Evolutionary conservation across 2,329 filamentous ascomycete species (phyloP).

Genomic region (Colletotrichum chrysophilum): DNA sequence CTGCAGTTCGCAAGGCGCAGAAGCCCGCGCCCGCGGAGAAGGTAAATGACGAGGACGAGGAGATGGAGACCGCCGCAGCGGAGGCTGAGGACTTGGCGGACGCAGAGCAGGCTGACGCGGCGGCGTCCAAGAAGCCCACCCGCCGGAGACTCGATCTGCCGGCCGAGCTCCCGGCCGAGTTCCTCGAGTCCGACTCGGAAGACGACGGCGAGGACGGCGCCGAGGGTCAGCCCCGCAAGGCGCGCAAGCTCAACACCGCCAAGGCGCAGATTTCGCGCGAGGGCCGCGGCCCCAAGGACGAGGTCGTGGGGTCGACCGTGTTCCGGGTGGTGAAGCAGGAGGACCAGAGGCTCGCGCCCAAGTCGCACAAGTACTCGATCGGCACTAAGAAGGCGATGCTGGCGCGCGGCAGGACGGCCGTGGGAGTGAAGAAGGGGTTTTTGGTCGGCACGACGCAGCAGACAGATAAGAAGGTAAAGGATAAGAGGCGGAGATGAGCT

Average conservation of each 20-base stretch:
- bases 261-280: slow-evolving; percentile 42
- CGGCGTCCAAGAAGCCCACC: slow-evolving; percentile 1
- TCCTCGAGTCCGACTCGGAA: slow-evolving; percentile 59
- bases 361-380: slow-evolving; percentile 45
- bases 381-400: slow-evolving; percentile 50
- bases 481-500: not conserved
- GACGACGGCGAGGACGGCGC: slow-evolving; percentile 34
- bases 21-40: slow-evolving; percentile 4
- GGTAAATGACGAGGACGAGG: not conserved
- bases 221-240: slow-evolving; percentile 37
- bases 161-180: slow-evolving; percentile 56
- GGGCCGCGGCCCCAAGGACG: slow-evolving; percentile 43
- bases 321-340: slow-evolving; percentile 53
- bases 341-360: slow-evolving; percentile 56
- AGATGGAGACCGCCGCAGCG: slow-evolving; percentile 10
- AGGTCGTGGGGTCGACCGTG: slow-evolving; percentile 56
- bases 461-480: not conserved
- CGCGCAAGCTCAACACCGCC: slow-evolving; percentile 47
- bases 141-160: slow-evolving; percentile 40
- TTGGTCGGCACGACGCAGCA: slow-evolving; percentile 34
- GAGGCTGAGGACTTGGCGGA: slow-evolving; percentile 22
- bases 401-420: slow-evolving; percentile 44
- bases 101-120: slow-evolving; percentile 27
- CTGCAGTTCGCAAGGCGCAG: slow-evolving; percentile 50
- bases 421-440: slow-evolving; percentile 47